A percentile compares a stretch with the other conserved stretches of the same genome.
Evolutionary conservation across 305 asterid species (phyloP).

Genomic region (Ruellia speciosa): DNA sequence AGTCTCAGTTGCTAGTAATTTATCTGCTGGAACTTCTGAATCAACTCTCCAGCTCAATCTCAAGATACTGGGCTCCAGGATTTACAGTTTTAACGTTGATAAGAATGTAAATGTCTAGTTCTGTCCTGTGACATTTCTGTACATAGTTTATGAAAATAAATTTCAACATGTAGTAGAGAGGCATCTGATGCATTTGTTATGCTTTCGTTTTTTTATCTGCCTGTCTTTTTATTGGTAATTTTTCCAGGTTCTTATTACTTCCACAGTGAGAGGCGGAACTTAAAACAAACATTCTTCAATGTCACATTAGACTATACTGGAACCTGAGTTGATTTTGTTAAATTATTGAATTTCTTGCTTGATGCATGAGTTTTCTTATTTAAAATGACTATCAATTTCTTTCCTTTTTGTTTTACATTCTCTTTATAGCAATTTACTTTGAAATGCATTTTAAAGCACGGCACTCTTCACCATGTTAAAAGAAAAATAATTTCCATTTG

Average conservation of each 20-base stretch:
- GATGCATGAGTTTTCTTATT: background rate
- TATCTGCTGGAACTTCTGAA: slow-evolving; percentile 42
- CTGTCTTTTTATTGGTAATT: too few relatives aligned
- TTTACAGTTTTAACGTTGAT: slow-evolving; percentile 52
- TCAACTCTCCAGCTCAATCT: slow-evolving; percentile 66
- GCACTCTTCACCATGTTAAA: background rate
- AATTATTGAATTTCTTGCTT: too few relatives aligned
- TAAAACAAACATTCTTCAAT: too few relatives aligned
- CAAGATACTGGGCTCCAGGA: slow-evolving; percentile 77
- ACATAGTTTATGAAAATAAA: background rate
- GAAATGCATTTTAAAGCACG: slow-evolving; percentile 8
- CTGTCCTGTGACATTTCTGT: slow-evolving; percentile 5
- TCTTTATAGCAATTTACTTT: background rate
- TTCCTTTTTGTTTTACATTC: background rate
- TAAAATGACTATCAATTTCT: background rate
- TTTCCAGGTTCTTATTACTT: too few relatives aligned
- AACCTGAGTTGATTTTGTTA: too few relatives aligned
- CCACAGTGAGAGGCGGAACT: too few relatives aligned
- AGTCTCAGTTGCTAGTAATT: slow-evolving; percentile 42
- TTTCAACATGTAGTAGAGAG: background rate
- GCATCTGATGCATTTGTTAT: too few relatives aligned
- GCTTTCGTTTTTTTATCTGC: too few relatives aligned
- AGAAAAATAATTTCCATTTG: background rate
- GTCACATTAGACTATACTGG: too few relatives aligned
- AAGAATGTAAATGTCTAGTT: slow-evolving; percentile 45